phyloP scores from a whole-genome alignment of 2,329 filamentous ascomycete genomes.

The Cytospora chrysosperma region DNA sequence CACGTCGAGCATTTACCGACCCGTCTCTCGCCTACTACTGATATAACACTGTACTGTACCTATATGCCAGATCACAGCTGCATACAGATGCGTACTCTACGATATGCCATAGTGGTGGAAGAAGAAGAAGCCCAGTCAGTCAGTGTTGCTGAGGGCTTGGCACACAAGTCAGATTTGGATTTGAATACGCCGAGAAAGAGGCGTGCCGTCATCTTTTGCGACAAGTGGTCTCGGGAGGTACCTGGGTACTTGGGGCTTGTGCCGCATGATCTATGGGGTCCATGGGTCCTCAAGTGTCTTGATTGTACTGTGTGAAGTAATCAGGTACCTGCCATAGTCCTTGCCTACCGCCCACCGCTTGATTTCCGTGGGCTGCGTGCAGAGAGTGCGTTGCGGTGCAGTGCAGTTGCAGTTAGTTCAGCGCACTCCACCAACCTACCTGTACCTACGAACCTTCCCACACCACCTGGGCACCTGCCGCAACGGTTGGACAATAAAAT shows the following conservation, averaged over 20 bases:
- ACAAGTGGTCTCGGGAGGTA: conserved; percentile 17
- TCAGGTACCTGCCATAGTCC: background rate
- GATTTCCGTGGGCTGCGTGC: background rate
- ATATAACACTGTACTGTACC: background rate
- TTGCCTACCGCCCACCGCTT: background rate
- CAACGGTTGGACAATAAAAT: conserved; percentile 22
- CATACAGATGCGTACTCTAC: too few relatives aligned
- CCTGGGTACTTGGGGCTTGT: background rate
- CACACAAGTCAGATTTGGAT: background rate
- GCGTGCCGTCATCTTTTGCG: conserved; percentile 19
- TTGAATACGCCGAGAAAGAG: background rate
- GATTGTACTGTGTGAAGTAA: conserved; percentile 9
- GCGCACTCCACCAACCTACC: background rate
- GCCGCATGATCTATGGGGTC: background rate
- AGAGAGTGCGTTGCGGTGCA: background rate
- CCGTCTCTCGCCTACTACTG: conserved; percentile 24
- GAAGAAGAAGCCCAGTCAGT: background rate
- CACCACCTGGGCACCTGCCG: background rate
- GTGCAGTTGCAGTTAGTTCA: background rate
- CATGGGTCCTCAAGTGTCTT: conserved; percentile 5
- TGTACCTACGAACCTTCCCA: background rate
- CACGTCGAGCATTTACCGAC: conserved; percentile 22
- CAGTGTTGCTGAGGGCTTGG: too few relatives aligned
- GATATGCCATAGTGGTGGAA: too few relatives aligned
- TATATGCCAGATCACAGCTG: too few relatives aligned